Evolutionary conservation across 805 yeast species (phyloP).

Genomic region (Kregervanrija fluxuum): DNA sequence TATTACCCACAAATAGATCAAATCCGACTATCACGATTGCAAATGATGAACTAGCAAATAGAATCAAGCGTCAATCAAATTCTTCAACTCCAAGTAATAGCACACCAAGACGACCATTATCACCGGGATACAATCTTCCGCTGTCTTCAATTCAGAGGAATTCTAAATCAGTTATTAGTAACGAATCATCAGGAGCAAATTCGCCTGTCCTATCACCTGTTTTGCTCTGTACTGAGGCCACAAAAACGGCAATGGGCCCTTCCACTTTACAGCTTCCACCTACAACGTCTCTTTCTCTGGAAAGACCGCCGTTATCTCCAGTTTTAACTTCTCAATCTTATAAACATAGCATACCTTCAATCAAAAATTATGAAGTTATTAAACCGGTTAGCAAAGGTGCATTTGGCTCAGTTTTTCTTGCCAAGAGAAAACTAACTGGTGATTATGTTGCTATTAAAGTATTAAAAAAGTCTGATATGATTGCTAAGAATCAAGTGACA

Average conservation of each 20-base stretch:
- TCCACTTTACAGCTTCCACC: background rate
- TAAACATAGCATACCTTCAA: conserved; percentile 57
- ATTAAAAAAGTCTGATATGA: conserved; percentile 88
- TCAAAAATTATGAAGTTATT: conserved; percentile 80
- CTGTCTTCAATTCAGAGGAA: conserved; percentile 59
- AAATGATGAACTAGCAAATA: conserved; percentile 2
- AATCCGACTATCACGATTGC: conserved; percentile 23
- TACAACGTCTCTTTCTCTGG: conserved; percentile 4
- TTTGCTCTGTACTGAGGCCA: conserved; percentile 38
- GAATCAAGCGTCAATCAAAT: conserved; percentile 5
- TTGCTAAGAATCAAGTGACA: conserved; percentile 91
- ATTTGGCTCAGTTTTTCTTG: conserved; percentile 89
- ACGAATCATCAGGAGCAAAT: conserved; percentile 17
- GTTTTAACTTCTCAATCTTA: conserved; percentile 58
- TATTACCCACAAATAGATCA: conserved; percentile 13
- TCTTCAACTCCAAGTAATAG: conserved; percentile 20
- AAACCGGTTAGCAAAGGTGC: conserved; percentile 97
- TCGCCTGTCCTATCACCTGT: conserved; percentile 57
- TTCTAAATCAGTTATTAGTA: conserved; percentile 17
- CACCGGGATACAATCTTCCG: conserved; percentile 48
- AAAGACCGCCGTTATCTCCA: conserved; percentile 74
- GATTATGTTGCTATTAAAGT: conserved; percentile 95
- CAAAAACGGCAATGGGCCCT: background rate
- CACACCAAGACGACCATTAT: conserved; percentile 53
- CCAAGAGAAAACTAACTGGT: conserved; percentile 77